Evolutionary conservation across 371 early-diverging fungal genomes (phyloP), one percentile per base, ranked within the genome.

Genomic region (Nosema muscidifuracis): DNA sequence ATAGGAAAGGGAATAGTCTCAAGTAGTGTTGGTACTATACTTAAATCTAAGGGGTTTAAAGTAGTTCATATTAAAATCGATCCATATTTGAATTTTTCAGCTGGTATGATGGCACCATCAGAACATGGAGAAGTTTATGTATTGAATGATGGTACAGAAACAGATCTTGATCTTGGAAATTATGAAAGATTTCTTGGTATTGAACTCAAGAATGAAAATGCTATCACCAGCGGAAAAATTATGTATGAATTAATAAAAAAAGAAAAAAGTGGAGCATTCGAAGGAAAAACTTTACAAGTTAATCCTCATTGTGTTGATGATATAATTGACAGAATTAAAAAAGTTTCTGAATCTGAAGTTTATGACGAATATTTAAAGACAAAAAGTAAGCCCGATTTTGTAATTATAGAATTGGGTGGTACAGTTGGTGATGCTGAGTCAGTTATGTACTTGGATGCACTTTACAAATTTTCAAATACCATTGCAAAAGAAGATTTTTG

Each of bases 61-160:
- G 96, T 96, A 22, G 94, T 95, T 55, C 89, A 93, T 71, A 92
- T 99, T 86, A 99, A 99, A 85, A 96, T 99, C 76, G 97, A 97
- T 82, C 96, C 96, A 24, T 96, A 97, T 84, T 86, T 99, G 68
- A 99, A 97, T 87, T 93, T 92, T 79, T 95, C 96, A 82, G 95
- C 95, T 64, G 97, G 97, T 79, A 90, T 93, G 24, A 85, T 97
- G 85, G 89, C 87, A 68, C 97, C 97, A 69, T 85, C 92, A 60
- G 97, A 97, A 83, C 96, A 97, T 84, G 78, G 93, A 76, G 99
- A 99, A 78, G 96, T 97, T 18, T 97, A 93, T 85, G 96, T 96
- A 15, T 86, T 97, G 66, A 89, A 93, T 74, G 99, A 99, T 82
- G 99, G 98, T 65, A 94, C 93, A 74, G 98, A 97, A 84, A 95